Evolutionary conservation across 345 rosid species (phyloP).

Genomic region (Citropsis articulata): DNA sequence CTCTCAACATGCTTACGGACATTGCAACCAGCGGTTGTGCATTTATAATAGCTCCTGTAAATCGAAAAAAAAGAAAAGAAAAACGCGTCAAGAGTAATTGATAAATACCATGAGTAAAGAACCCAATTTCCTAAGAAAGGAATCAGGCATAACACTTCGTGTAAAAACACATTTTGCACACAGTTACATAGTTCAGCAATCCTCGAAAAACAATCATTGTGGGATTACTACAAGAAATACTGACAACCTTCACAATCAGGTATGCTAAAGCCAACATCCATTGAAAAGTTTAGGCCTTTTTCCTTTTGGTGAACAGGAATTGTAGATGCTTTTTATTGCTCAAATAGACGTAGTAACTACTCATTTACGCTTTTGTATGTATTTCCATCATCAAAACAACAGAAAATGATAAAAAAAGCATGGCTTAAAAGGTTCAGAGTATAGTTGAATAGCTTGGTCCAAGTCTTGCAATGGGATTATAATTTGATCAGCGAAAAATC

Average conservation of each 20-base stretch:
- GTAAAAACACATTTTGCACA: neutral
- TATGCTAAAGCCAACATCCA: neutral
- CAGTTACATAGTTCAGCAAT: neutral
- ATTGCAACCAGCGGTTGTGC: constrained; percentile 76
- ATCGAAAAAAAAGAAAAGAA: neutral
- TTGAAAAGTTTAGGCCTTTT: neutral
- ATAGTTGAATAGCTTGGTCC: neutral
- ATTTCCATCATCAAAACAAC: neutral
- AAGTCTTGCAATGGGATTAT: neutral
- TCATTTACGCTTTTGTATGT: neutral
- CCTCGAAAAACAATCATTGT: neutral
- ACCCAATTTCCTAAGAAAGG: neutral
- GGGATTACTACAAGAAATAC: neutral
- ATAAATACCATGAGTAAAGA: neutral
- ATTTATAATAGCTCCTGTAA: constrained; percentile 88
- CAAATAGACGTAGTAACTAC: neutral
- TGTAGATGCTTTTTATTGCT: neutral
- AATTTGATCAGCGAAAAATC: neutral
- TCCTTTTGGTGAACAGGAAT: neutral
- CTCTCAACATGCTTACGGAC: constrained; percentile 94
- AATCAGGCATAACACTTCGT: neutral
- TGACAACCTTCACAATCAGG: neutral
- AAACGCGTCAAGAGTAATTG: neutral
- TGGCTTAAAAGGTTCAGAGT: neutral
- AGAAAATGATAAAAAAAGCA: neutral